Evolutionary conservation across 441 rosid species (phyloP).

Genomic region (Hura crepitans): DNA sequence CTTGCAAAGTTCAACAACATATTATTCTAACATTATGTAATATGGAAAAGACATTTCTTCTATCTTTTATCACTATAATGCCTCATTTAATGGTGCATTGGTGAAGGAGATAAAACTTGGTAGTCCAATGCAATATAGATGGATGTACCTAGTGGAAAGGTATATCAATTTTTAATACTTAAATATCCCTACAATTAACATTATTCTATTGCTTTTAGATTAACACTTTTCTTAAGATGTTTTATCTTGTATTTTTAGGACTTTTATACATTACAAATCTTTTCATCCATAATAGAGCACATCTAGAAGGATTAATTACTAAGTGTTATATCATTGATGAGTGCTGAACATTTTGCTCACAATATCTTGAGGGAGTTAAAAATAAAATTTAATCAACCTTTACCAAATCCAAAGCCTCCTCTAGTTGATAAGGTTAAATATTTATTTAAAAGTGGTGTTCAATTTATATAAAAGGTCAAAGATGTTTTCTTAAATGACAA

Average conservation of each 20-base stretch:
- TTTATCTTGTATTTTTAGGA: neutral
- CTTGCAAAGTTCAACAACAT: neutral
- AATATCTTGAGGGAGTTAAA: no score
- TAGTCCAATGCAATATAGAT: neutral
- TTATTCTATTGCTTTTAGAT: neutral
- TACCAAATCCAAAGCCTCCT: no score
- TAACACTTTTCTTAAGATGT: neutral
- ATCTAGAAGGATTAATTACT: neutral
- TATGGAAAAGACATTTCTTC: constrained; percentile 1
- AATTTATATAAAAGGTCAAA: neutral
- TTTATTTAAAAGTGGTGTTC: neutral
- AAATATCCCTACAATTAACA: no score
- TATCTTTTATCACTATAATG: neutral
- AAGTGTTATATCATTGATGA: neutral
- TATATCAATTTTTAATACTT: no score
- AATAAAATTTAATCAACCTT: no score
- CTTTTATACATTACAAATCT: neutral
- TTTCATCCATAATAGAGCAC: neutral
- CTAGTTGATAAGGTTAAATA: neutral
- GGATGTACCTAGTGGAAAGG: neutral
- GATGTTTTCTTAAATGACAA: neutral
- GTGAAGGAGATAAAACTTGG: neutral
- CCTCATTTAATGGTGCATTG: neutral
- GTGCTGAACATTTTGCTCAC: neutral
- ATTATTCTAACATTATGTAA: neutral